Evolutionary conservation across 305 asterid species (phyloP).

Genomic region (Petunia hybrid): DNA sequence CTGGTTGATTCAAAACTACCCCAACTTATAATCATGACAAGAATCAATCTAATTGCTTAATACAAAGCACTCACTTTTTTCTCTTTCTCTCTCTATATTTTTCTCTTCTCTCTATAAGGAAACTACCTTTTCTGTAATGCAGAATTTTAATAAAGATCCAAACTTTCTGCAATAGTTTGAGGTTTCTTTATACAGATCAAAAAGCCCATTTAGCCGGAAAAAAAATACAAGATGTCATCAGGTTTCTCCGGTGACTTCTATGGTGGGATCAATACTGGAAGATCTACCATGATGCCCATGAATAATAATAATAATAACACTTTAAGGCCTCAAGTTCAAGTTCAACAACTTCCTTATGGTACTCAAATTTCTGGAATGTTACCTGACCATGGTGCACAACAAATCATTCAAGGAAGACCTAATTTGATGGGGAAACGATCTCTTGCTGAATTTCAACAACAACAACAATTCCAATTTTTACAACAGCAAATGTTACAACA

Average conservation of each 20-base stretch:
- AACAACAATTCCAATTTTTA: slow-evolving; percentile 42
- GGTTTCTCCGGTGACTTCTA: slow-evolving; percentile 69
- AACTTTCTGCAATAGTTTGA: slow-evolving; percentile 29
- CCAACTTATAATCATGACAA: slow-evolving; percentile 52
- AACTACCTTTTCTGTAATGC: slow-evolving; percentile 45
- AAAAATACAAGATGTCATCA: slow-evolving; percentile 52
- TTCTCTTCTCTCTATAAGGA: slow-evolving; percentile 31
- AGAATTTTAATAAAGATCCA: slow-evolving; percentile 38
- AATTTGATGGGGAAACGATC: slow-evolving; percentile 76
- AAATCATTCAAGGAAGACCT: slow-evolving; percentile 53
- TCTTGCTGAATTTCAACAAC: slow-evolving; percentile 65
- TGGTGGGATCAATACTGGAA: slow-evolving; percentile 44
- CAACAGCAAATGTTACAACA: slow-evolving; percentile 32
- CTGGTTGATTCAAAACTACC: slow-evolving; percentile 30
- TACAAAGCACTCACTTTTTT: slow-evolving; percentile 28
- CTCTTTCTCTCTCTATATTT: not conserved
- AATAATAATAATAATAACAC: slow-evolving; percentile 31
- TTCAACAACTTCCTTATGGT: slow-evolving; percentile 55
- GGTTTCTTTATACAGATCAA: slow-evolving; percentile 3
- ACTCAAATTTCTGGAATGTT: slow-evolving; percentile 62
- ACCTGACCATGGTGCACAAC: slow-evolving; percentile 59
- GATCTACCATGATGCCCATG: slow-evolving; percentile 47
- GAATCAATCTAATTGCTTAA: slow-evolving; percentile 56
- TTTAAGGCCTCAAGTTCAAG: slow-evolving; percentile 36
- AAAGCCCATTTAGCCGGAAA: slow-evolving; percentile 1